phyloP scores from a whole-genome alignment of 2,329 filamentous ascomycete genomes.

The Arthrobotrys sinensis region DNA sequence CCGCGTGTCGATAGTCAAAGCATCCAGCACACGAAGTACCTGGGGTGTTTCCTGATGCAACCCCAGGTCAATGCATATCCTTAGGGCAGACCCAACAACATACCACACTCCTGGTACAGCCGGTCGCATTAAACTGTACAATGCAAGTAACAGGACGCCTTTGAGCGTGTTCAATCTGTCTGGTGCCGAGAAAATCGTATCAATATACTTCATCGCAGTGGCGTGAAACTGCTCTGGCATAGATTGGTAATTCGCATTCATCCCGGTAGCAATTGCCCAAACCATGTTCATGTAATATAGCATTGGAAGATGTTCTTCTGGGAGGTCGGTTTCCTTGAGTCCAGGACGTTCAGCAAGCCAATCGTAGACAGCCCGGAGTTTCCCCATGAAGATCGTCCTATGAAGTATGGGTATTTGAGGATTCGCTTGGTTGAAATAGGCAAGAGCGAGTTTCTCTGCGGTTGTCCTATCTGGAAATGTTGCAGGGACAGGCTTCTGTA shows the following conservation, averaged over 20 bases:
- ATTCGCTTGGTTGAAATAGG: conserved; percentile 97
- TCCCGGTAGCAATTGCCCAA: conserved; percentile 95
- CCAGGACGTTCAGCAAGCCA: conserved; percentile 67
- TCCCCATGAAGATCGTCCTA: conserved; percentile 85
- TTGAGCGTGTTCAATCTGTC: conserved; percentile 89
- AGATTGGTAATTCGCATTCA: conserved; percentile 71
- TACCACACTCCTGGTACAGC: conserved; percentile 92
- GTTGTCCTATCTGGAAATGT: conserved; percentile 84
- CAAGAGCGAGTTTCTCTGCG: conserved; percentile 79
- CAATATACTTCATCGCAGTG: conserved; percentile 91
- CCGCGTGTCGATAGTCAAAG: conserved; percentile 85
- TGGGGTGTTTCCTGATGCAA: conserved; percentile 84
- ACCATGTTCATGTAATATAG: conserved; percentile 96
- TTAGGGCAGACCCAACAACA: conserved; percentile 91
- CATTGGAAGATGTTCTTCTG: conserved; percentile 70
- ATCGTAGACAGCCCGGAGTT: conserved; percentile 84
- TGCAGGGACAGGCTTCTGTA: conserved; percentile 69
- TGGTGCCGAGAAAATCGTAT: conserved; percentile 81
- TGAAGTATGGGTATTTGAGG: conserved; percentile 95
- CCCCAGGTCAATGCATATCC: conserved; percentile 89
- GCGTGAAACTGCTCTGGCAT: conserved; percentile 97
- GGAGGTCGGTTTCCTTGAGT: conserved; percentile 76
- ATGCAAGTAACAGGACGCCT: conserved; percentile 89
- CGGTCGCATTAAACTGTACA: conserved; percentile 89
- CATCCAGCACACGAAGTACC: conserved; percentile 67